These are phyloP conservation scores for Fusarium siculi DNA, from an alignment of 2,329 filamentous ascomycete genomes.

Conservation along the genomic window DNA sequence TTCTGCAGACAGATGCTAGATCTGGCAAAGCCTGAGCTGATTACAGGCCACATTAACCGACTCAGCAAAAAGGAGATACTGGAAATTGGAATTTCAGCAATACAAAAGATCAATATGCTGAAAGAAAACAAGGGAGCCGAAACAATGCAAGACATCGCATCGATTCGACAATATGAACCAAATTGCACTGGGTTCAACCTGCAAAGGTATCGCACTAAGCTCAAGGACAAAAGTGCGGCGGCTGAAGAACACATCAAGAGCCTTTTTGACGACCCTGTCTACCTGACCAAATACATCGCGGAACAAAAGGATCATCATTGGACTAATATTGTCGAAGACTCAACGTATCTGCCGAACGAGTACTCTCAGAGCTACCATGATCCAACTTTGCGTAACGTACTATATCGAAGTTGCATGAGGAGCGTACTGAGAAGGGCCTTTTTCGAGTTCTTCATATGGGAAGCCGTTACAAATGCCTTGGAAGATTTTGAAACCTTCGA, in stretches of 20 bases:
- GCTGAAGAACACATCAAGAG: slow-evolving; percentile 26
- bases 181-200: neutral
- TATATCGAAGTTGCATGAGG: slow-evolving; percentile 34
- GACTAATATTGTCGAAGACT: slow-evolving; percentile 25
- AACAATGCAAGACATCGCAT: slow-evolving; percentile 23
- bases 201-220: neutral
- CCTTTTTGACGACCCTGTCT: slow-evolving; percentile 36
- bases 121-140: neutral
- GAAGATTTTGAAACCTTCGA: neutral
- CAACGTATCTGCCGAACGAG: neutral
- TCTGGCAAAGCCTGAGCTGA: neutral
- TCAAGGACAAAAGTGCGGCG: slow-evolving; percentile 5
- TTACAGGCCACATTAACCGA: neutral
- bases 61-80: neutral
- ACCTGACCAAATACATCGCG: slow-evolving; percentile 23
- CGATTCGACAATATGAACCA: slow-evolving; percentile 29
- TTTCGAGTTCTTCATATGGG: slow-evolving; percentile 38
- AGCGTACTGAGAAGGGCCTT: slow-evolving; percentile 28
- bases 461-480: neutral
- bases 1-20: slow-evolving; percentile 23
- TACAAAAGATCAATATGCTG: neutral
- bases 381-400: neutral
- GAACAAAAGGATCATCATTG: slow-evolving; percentile 41
- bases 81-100: neutral
- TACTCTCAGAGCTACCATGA: slow-evolving; percentile 16